A percentile compares a stretch with the other conserved stretches of the same genome.
phyloP scores from a whole-genome alignment of 2,329 filamentous ascomycete genomes.

The Colletotrichum karsti region DNA sequence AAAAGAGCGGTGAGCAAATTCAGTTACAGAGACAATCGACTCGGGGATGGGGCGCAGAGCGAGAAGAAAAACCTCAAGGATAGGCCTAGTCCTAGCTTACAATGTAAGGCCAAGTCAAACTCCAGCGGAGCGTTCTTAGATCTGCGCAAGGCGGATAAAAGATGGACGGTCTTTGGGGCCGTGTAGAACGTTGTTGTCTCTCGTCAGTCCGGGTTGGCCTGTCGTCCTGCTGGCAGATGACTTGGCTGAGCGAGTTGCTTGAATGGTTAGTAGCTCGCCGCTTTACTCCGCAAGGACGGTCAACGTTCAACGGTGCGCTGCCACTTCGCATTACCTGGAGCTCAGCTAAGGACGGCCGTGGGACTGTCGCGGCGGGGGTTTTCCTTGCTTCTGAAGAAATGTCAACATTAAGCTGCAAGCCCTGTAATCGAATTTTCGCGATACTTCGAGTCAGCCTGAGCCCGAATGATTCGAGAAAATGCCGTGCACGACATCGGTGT shows the following conservation, averaged over 20 bases:
- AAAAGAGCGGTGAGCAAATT: slow-evolving; percentile 24
- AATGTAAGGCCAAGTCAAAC: neutral
- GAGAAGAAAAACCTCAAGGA: slow-evolving; percentile 9
- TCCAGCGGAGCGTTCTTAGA: neutral
- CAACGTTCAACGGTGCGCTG: too few relatives aligned
- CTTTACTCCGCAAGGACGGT: too few relatives aligned
- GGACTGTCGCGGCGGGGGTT: too few relatives aligned
- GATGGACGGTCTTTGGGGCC: neutral
- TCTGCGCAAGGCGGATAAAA: neutral
- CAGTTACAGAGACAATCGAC: neutral
- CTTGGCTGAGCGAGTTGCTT: neutral
- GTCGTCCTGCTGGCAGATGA: neutral
- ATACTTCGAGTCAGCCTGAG: too few relatives aligned
- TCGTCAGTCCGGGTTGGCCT: neutral
- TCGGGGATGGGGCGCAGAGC: neutral
- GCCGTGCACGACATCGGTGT: too few relatives aligned
- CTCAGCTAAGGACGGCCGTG: too few relatives aligned
- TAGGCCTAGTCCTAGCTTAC: slow-evolving; percentile 4
- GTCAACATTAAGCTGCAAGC: too few relatives aligned
- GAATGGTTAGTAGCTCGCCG: neutral
- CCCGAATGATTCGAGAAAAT: too few relatives aligned
- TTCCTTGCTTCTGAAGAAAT: too few relatives aligned
- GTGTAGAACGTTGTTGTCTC: slow-evolving; percentile 6
- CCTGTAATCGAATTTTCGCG: too few relatives aligned
- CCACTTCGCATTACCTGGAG: too few relatives aligned